phyloP scores from a whole-genome alignment of 2,329 filamentous ascomycete genomes.

The Diaporthe australafricana region DNA sequence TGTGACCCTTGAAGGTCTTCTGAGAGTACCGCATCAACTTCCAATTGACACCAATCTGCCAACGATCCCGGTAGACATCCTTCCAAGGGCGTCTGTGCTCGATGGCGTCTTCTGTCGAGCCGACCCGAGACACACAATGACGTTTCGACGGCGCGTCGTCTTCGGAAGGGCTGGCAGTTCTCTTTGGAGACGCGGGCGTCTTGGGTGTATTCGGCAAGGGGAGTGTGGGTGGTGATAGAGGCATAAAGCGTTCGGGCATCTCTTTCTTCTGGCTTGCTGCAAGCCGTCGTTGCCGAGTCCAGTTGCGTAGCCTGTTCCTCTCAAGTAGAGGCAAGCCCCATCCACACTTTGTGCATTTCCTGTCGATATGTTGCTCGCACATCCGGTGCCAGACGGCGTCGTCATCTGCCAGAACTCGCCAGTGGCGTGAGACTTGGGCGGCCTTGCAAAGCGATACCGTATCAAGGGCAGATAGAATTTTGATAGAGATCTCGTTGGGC shows the following conservation, averaged over 20 bases:
- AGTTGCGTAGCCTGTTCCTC: slow-evolving; percentile 85
- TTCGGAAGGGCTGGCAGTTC: slow-evolving; percentile 44
- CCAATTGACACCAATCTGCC: slow-evolving; percentile 95
- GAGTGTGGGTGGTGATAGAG: slow-evolving; percentile 44
- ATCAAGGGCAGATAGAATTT: slow-evolving; percentile 92
- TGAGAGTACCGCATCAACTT: slow-evolving; percentile 91
- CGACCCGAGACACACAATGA: slow-evolving; percentile 45
- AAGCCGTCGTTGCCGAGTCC: slow-evolving; percentile 85
- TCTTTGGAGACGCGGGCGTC: slow-evolving; percentile 47
- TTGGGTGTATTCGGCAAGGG: slow-evolving; percentile 43
- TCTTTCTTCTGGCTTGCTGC: slow-evolving; percentile 50
- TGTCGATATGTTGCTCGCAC: slow-evolving; percentile 96
- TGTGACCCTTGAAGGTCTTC: slow-evolving; percentile 85
- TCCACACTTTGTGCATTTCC: slow-evolving; percentile 94
- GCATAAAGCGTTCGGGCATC: slow-evolving; percentile 38
- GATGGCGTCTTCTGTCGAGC: slow-evolving; percentile 32
- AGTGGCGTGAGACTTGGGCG: slow-evolving; percentile 89
- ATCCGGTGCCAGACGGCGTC: slow-evolving; percentile 98
- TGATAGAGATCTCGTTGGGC: slow-evolving; percentile 90
- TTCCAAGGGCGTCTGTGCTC: slow-evolving; percentile 80
- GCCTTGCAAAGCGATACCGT: slow-evolving; percentile 96
- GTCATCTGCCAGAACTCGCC: slow-evolving; percentile 92
- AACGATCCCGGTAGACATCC: slow-evolving; percentile 88
- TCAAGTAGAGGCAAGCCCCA: slow-evolving; percentile 94
- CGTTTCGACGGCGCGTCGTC: slow-evolving; percentile 47